Conservation (phyloP, 2,329 filamentous ascomycete genomes). For the Stenocarpella maydis region DNA sequence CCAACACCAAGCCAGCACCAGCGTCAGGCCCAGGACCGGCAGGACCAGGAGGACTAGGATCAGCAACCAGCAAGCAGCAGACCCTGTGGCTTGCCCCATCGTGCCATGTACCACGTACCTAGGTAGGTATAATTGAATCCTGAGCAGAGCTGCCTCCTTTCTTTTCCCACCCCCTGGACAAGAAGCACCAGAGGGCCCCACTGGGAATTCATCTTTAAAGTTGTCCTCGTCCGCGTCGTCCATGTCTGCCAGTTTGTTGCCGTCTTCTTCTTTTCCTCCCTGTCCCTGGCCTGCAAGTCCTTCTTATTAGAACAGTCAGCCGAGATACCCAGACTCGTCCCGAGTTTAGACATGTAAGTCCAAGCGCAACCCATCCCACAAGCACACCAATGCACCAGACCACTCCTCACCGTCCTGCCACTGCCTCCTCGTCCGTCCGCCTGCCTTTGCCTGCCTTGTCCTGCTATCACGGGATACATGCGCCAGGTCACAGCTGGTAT, state of each 20-base stretch:
- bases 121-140: conserved; percentile 18
- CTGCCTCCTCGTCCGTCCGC: neutral
- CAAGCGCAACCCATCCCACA: neutral
- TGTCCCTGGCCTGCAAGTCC: conserved; percentile 26
- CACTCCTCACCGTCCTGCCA: neutral
- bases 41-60: no score
- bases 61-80: no score
- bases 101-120: neutral
- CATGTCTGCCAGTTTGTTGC: conserved; percentile 17
- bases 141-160: conserved; percentile 33
- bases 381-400: neutral
- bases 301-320: conserved; percentile 17
- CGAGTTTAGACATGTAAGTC: conserved; percentile 31
- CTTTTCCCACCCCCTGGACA: conserved; percentile 30
- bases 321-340: conserved; percentile 28
- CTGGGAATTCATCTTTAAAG: conserved; percentile 36
- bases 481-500: neutral
- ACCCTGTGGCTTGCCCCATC: conserved; percentile 1
- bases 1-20: no score
- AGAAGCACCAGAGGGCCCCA: conserved; percentile 28
- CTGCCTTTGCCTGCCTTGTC: neutral
- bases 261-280: conserved; percentile 25
- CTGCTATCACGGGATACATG: neutral
- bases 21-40: no score
- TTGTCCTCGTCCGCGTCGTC: conserved; percentile 34